Conservation (phyloP, 2,329 filamentous ascomycete species). For the Sphaerulina musiva region DNA sequence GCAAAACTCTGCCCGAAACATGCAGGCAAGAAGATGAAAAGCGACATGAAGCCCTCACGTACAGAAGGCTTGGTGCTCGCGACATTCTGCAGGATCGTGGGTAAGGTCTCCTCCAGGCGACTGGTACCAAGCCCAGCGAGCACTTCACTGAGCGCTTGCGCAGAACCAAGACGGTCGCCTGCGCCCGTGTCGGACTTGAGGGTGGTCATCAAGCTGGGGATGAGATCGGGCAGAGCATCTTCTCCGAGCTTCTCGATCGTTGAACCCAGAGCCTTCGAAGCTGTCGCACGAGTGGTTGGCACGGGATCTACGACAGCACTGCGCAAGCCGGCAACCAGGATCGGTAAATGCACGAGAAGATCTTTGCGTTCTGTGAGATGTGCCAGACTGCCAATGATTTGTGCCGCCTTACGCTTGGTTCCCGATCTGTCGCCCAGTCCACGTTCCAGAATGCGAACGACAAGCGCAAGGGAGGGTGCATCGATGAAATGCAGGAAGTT, state of each 20-base stretch:
- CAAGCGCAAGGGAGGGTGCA: constrained; percentile 85
- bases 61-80: constrained; percentile 83
- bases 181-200: constrained; percentile 96
- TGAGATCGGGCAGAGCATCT: constrained; percentile 91
- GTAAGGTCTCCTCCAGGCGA: constrained; percentile 88
- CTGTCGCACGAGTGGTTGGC: constrained; percentile 89
- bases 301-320: constrained; percentile 89
- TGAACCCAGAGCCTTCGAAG: constrained; percentile 89
- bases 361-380: constrained; percentile 97
- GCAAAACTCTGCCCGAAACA: constrained; percentile 99
- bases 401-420: constrained; percentile 91
- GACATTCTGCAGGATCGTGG: constrained; percentile 93
- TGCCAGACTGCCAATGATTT: constrained; percentile 95
- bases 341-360: constrained; percentile 80
- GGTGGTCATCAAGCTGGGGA: constrained; percentile 93
- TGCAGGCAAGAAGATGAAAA: constrained; percentile 97
- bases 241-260: constrained; percentile 98
- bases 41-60: constrained; percentile 96
- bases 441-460: constrained; percentile 91
- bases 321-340: constrained; percentile 84
- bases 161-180: constrained; percentile 89
- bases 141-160: constrained; percentile 92
- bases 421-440: constrained; percentile 84
- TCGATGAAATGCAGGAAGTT: constrained; percentile 98
- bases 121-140: constrained; percentile 88